Conservation (phyloP, 768 basidiomycete genomes). For the Suillus clintonianus region DNA sequence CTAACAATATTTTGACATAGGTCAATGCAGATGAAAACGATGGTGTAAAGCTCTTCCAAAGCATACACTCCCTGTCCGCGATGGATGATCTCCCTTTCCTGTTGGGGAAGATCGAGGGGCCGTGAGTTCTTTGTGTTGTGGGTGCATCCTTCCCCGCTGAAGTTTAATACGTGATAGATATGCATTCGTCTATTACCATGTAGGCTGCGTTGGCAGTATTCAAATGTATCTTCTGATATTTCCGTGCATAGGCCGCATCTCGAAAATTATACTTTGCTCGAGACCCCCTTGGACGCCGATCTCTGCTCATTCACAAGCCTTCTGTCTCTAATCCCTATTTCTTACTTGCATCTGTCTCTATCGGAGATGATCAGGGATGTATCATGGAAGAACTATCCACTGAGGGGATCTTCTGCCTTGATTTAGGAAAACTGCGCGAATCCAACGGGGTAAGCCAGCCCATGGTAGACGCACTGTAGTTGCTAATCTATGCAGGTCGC, state of each 20-base stretch:
- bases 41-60: conserved; percentile 52
- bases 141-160: background rate
- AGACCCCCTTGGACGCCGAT: conserved; percentile 85
- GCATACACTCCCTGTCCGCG: conserved; percentile 22
- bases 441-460: conserved; percentile 27
- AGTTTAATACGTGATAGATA: conserved; percentile 48
- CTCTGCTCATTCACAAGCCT: conserved; percentile 73
- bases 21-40: conserved; percentile 69
- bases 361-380: conserved; percentile 46
- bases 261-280: conserved; percentile 68
- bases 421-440: conserved; percentile 34
- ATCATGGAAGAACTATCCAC: conserved; percentile 66
- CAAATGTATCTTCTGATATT: conserved; percentile 2
- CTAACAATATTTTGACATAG: conserved; percentile 36
- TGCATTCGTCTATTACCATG: conserved; percentile 80
- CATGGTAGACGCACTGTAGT: background rate
- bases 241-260: conserved; percentile 38
- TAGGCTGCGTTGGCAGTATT: conserved; percentile 31
- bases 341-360: conserved; percentile 66
- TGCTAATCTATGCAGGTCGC: conserved; percentile 19
- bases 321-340: conserved; percentile 50
- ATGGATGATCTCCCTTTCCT: conserved; percentile 48
- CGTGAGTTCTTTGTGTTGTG: conserved; percentile 50
- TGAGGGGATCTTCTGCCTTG: conserved; percentile 54
- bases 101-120: conserved; percentile 73